Conservation (phyloP, 495 filamentous ascomycete species). For the Penicillium paxilli region DNA sequence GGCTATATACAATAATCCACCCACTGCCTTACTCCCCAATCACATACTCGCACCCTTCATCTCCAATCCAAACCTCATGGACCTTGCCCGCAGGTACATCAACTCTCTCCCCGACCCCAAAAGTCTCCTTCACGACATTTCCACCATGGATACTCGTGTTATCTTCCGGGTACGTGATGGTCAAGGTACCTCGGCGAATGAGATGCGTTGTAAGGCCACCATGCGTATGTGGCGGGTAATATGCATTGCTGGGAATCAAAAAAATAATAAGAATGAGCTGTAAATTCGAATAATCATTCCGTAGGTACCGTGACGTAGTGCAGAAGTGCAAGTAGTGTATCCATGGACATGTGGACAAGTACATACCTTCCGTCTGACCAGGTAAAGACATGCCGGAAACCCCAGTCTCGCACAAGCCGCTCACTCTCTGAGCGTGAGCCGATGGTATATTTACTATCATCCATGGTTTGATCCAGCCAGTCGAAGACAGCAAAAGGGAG, state of each 20-base stretch:
- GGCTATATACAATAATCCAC: no score
- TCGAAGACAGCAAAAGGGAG: no score
- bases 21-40: slow-evolving; percentile 85
- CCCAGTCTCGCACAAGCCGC: slow-evolving; percentile 70
- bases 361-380: slow-evolving; percentile 76
- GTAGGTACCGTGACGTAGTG: no score
- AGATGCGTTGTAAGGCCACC: slow-evolving; percentile 70
- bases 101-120: slow-evolving; percentile 65
- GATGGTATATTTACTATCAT: slow-evolving; percentile 36
- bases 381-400: slow-evolving; percentile 74
- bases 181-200: slow-evolving; percentile 68
- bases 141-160: slow-evolving; percentile 37
- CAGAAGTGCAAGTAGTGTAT: no score
- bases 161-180: slow-evolving; percentile 73
- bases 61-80: slow-evolving; percentile 86
- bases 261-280: no score
- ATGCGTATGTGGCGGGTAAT: slow-evolving; percentile 79
- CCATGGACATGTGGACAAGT: no score
- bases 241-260: slow-evolving; percentile 54
- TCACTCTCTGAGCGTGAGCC: slow-evolving; percentile 56
- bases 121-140: slow-evolving; percentile 60
- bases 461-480: no score
- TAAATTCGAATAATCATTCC: no score
- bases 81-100: slow-evolving; percentile 70
- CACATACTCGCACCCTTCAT: slow-evolving; percentile 78